A percentile compares a stretch with the other conserved stretches of the same genome.
Evolutionary conservation across 345 rosid genomes (phyloP).

Genomic region (Turnera subulata): DNA sequence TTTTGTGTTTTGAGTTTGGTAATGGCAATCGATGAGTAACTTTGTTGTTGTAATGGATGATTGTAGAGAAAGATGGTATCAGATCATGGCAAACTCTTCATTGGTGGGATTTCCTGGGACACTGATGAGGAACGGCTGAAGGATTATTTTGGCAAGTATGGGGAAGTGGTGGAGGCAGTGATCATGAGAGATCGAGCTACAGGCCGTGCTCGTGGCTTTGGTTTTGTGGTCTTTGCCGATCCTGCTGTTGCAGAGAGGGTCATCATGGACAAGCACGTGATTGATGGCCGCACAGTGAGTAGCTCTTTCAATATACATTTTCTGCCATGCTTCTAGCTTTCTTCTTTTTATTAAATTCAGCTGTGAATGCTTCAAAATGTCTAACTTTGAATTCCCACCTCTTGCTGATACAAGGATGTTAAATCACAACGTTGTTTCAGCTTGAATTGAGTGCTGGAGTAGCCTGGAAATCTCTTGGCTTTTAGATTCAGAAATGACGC

Average conservation of each 20-base stretch:
- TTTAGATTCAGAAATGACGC: too few relatives aligned
- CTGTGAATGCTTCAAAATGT: not conserved
- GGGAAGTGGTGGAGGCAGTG: slow-evolving; percentile 89
- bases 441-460: too few relatives aligned
- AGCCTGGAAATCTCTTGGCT: too few relatives aligned
- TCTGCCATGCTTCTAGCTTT: not conserved
- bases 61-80: slow-evolving; percentile 82
- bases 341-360: not conserved
- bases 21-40: slow-evolving; percentile 28
- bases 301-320: slow-evolving; percentile 8
- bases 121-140: slow-evolving; percentile 86
- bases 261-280: slow-evolving; percentile 84
- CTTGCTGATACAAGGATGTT: too few relatives aligned
- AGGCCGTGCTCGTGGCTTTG: slow-evolving; percentile 95
- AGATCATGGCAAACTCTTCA: slow-evolving; percentile 97
- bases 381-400: not conserved
- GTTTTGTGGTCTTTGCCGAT: slow-evolving; percentile 86
- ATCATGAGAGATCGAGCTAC: slow-evolving; percentile 97
- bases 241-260: slow-evolving; percentile 90
- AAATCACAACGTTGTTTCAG: too few relatives aligned
- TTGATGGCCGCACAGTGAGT: slow-evolving; percentile 92
- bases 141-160: slow-evolving; percentile 78
- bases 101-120: slow-evolving; percentile 99
- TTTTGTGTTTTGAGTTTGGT: slow-evolving; percentile 13
- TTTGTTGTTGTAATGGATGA: slow-evolving; percentile 23